These are phyloP conservation scores for Emmonsiellopsis sp. DNA, from an alignment of 2,329 filamentous ascomycete genomes.

Conservation along the genomic window DNA sequence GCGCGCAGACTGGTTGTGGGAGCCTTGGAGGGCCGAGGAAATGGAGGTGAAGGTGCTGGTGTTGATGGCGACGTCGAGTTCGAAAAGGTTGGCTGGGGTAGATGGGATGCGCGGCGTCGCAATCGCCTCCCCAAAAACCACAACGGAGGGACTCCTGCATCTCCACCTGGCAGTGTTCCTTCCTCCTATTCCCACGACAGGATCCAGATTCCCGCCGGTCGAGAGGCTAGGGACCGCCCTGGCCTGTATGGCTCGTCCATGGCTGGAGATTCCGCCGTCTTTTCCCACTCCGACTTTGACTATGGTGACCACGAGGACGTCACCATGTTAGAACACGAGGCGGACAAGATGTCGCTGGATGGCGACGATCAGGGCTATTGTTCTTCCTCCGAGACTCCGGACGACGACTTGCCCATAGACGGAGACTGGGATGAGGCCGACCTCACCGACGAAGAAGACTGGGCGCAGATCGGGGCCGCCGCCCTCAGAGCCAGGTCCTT, in stretches of 20 bases:
- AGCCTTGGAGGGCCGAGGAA: conserved; percentile 71
- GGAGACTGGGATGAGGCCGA: conserved; percentile 78
- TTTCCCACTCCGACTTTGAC: conserved; percentile 59
- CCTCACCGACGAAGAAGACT: conserved; percentile 91
- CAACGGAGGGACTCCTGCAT: conserved; percentile 11
- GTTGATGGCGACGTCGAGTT: conserved; percentile 54
- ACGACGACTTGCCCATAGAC: conserved; percentile 52
- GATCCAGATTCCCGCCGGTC: conserved; percentile 38
- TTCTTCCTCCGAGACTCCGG: conserved; percentile 64
- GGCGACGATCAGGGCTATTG: conserved; percentile 54
- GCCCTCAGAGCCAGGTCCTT: conserved; percentile 61
- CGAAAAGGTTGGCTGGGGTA: conserved; percentile 94
- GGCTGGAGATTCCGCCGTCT: conserved; percentile 62
- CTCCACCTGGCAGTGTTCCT: conserved; percentile 41
- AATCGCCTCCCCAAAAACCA: conserved; percentile 47
- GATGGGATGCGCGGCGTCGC: conserved; percentile 77
- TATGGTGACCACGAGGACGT: conserved; percentile 50
- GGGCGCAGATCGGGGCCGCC: conserved; percentile 80
- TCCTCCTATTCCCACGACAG: conserved; percentile 36
- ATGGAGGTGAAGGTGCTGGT: conserved; percentile 43
- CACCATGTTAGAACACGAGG: conserved; percentile 71
- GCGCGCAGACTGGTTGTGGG: conserved; percentile 86
- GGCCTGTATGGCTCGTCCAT: conserved; percentile 51
- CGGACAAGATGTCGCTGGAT: conserved; percentile 85
- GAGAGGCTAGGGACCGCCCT: conserved; percentile 19